Percentiles rank a stretch among this genome's conserved stretches.
Evolutionary conservation across 1,139 yeast genomes (phyloP).

Genomic region (Saccharomyces uvarum): DNA sequence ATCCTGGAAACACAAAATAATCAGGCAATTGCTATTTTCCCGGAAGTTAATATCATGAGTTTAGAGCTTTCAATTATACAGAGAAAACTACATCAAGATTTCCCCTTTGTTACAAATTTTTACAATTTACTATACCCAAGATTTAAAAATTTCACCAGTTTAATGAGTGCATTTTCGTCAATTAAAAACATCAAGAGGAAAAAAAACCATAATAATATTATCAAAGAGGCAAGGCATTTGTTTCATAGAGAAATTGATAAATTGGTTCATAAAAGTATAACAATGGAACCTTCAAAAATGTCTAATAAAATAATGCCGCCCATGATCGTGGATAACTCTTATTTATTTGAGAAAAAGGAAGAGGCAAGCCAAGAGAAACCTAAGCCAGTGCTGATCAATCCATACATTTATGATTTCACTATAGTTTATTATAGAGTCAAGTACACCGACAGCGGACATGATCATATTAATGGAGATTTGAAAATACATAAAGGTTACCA

Average conservation of each 20-base stretch:
- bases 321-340: not conserved
- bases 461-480: conserved; percentile 20
- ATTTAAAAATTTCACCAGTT: conserved; percentile 40
- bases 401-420: conserved; percentile 43
- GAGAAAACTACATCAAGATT: conserved; percentile 42
- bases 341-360: not conserved
- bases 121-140: conserved; percentile 59
- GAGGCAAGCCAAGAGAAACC: not conserved
- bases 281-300: not conserved
- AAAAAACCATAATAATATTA: conserved; percentile 7
- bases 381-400: conserved; percentile 10
- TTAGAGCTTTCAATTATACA: conserved; percentile 42
- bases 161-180: conserved; percentile 43
- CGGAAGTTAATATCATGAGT: conserved; percentile 65
- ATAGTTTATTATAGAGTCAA: conserved; percentile 38
- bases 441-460: conserved; percentile 13
- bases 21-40: conserved; percentile 42
- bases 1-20: conserved; percentile 15
- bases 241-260: conserved; percentile 25
- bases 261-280: conserved; percentile 1
- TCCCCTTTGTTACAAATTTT: conserved; percentile 43
- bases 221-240: conserved; percentile 11
- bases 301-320: not conserved
- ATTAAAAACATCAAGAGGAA: conserved; percentile 33
- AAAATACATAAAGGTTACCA: conserved; percentile 24